phyloP scores from a whole-genome alignment of 2,329 filamentous ascomycete genomes.

The Phialemonium atrogriseum region DNA sequence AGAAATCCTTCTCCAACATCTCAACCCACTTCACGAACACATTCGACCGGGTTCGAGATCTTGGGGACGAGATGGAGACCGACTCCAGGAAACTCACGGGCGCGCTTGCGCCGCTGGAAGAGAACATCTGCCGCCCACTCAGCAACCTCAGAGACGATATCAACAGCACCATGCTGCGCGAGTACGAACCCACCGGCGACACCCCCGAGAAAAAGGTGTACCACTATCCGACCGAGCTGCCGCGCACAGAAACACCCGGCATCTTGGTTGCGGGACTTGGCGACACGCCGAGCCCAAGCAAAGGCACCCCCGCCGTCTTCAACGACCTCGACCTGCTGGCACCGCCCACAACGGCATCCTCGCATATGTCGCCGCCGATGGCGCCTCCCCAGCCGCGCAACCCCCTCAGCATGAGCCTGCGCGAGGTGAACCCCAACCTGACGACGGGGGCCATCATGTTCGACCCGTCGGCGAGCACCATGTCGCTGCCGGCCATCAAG shows the following conservation, averaged over 20 bases:
- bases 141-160: conserved; percentile 64
- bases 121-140: conserved; percentile 60
- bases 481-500: conserved; percentile 24
- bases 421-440: conserved; percentile 45
- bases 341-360: conserved; percentile 2
- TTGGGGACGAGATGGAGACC: conserved; percentile 60
- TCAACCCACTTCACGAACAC: conserved; percentile 62
- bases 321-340: conserved; percentile 11
- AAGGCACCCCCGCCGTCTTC: conserved; percentile 14
- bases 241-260: conserved; percentile 55
- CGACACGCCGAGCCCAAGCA: conserved; percentile 24
- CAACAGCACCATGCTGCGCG: conserved; percentile 53
- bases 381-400: conserved; percentile 10
- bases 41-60: conserved; percentile 56
- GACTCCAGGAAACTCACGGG: conserved; percentile 51
- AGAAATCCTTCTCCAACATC: conserved; percentile 64
- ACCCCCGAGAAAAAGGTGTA: conserved; percentile 80
- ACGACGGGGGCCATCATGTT: conserved; percentile 28
- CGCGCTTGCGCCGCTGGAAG: conserved; percentile 51
- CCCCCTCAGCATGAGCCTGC: conserved; percentile 36
- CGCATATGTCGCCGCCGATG: conserved; percentile 10
- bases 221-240: conserved; percentile 69
- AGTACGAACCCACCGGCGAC: conserved; percentile 77
- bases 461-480: conserved; percentile 33
- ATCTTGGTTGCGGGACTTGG: conserved; percentile 33